Evolutionary conservation across 1,139 yeast genomes (phyloP), one percentile per base, ranked within the genome.

Genomic region (Magnusiomyces paraingens): DNA sequence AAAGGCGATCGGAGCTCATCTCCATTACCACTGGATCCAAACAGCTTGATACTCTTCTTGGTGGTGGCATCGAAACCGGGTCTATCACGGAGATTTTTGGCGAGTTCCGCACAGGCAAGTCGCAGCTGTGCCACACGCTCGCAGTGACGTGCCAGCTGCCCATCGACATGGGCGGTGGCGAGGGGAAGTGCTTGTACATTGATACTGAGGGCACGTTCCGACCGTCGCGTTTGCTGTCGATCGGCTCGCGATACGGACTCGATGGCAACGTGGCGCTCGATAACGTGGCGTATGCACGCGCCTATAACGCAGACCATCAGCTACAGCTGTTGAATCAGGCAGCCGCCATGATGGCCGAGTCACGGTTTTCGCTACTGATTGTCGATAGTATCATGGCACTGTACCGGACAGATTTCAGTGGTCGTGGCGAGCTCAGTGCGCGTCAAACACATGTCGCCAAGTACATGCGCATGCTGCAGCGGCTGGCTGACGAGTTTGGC

Each of bases 11-110:
- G 12, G 96, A 90, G 66, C 79, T 93, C 70, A 90, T 93, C 55
- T 87, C 97, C 64, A 75, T 93, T 56, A 89, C 98, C 2, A 91
- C 99, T 0, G 99, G 99, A 0, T 90, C 98, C 4, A 89, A 90
- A 66, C 95, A 90, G 65, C 76, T 93, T 55, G 99, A 93, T 68
- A 90, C 97, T 1, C 75, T 94, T 53, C 74, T 94, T 38, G 98
- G 97, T 11, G 99, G 99, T 51, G 99, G 99, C 35, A 80, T 93
- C 52, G 99, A 93, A 70, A 93, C 99, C 0, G 99, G 99, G 1
- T 86, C 96, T 1, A 86, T 94, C 61, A 93, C 99, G 0, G 99
- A 93, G 70, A 81, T 91, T 10, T 93, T 89, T 74, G 99, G 99
- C 45, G 99, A 93, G 71, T 94, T 91, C 69, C 82, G 99, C 72